Conservation (phyloP, 23 red algal genomes). For the Cyanidiococcus yangmingshanensis region DNA sequence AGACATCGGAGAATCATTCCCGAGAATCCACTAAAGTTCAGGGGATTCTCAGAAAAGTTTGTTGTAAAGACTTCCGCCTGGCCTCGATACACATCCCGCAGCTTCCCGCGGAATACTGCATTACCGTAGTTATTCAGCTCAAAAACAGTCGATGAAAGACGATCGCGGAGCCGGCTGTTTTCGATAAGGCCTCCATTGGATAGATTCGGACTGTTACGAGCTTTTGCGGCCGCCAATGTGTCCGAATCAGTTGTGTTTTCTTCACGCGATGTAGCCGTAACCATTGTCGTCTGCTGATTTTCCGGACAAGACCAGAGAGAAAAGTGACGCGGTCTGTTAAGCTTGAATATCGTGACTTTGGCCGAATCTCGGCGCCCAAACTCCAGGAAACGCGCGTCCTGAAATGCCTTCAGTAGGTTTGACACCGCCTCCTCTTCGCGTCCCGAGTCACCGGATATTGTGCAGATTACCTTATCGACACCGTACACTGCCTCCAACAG, state of each 20-base stretch:
- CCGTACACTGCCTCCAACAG: constrained; percentile 70
- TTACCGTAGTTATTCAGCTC: neutral
- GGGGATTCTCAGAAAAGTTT: constrained; percentile 24
- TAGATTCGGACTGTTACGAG: neutral
- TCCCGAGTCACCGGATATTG: constrained; percentile 33
- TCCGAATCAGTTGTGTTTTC: constrained; percentile 1
- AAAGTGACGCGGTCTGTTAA: constrained; percentile 48
- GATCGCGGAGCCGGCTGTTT: constrained; percentile 19
- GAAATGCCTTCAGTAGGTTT: constrained; percentile 69
- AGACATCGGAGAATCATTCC: constrained; percentile 75
- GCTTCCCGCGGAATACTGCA: constrained; percentile 44
- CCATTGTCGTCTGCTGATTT: neutral
- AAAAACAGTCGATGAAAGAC: constrained; percentile 20
- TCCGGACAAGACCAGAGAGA: constrained; percentile 36
- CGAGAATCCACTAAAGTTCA: constrained; percentile 68
- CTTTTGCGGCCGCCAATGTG: neutral
- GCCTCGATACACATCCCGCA: constrained; percentile 52
- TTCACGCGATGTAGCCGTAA: neutral
- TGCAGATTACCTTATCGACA: constrained; percentile 93
- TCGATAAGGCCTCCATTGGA: neutral
- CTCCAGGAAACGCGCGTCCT: constrained; percentile 61
- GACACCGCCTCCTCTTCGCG: constrained; percentile 41
- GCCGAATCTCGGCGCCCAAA: constrained; percentile 75
- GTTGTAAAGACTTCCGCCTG: constrained; percentile 27
- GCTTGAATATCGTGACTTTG: constrained; percentile 78